Evolutionary conservation across 1,284 basidiomycete genomes (phyloP).

Genomic region (Ustilago xerochloae): DNA sequence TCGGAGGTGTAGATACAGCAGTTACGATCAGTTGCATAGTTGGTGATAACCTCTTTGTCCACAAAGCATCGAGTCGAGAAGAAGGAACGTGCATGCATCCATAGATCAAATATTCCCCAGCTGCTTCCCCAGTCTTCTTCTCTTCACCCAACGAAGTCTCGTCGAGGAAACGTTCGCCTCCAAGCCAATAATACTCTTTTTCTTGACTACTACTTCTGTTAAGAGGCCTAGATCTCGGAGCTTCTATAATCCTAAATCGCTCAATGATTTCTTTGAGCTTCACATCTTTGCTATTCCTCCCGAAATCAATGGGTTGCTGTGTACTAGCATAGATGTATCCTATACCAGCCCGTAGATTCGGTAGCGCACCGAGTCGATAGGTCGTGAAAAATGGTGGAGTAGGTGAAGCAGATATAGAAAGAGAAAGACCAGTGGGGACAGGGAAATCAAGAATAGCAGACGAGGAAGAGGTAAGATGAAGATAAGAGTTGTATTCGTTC

Average conservation of each 20-base stretch:
- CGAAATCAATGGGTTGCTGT: slow-evolving; percentile 70
- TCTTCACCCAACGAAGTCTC: neutral
- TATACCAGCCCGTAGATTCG: slow-evolving; percentile 88
- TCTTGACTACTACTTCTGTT: slow-evolving; percentile 76
- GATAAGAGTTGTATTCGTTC: slow-evolving; percentile 95
- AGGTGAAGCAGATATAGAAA: slow-evolving; percentile 87
- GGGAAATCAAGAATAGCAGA: slow-evolving; percentile 79
- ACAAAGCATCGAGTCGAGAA: slow-evolving; percentile 86
- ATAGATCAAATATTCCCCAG: slow-evolving; percentile 86
- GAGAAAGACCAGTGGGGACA: slow-evolving; percentile 80
- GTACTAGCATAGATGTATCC: slow-evolving; percentile 84
- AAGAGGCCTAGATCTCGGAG: slow-evolving; percentile 73
- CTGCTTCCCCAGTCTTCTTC: neutral
- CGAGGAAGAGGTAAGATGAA: slow-evolving; percentile 87
- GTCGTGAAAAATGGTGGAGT: slow-evolving; percentile 85
- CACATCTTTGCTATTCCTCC: slow-evolving; percentile 70
- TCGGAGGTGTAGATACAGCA: slow-evolving; percentile 63
- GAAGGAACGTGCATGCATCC: slow-evolving; percentile 91
- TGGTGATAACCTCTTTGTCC: slow-evolving; percentile 78
- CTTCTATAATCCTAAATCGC: slow-evolving; percentile 80
- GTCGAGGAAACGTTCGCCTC: slow-evolving; percentile 10
- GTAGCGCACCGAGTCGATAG: slow-evolving; percentile 89
- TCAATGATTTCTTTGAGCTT: slow-evolving; percentile 81
- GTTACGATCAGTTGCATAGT: slow-evolving; percentile 69
- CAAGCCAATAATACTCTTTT: slow-evolving; percentile 70